Conservation (phyloP, 2,329 filamentous ascomycete species). For the Raffaelea arxii region DNA sequence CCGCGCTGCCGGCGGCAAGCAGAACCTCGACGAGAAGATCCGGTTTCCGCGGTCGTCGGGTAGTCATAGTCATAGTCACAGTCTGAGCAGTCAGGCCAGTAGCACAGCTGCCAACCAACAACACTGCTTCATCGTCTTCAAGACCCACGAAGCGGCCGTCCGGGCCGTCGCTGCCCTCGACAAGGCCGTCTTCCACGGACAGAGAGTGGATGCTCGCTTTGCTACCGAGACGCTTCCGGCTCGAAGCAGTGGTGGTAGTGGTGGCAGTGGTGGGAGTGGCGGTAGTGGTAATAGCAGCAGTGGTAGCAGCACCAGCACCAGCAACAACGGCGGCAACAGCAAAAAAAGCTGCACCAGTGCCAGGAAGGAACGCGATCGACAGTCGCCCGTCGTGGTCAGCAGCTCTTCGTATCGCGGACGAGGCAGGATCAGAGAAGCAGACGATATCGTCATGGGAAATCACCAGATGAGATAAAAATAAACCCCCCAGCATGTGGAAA, state of each 20-base stretch:
- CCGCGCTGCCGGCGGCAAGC: slow-evolving; percentile 1
- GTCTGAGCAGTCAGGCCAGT: too few species aligned
- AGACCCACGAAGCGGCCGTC: slow-evolving; percentile 1
- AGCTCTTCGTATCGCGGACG: too few species aligned
- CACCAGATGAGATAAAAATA: too few species aligned
- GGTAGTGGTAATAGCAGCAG: neutral
- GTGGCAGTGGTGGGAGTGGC: neutral
- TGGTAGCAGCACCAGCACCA: neutral
- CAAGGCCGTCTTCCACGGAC: slow-evolving; percentile 1
- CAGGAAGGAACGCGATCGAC: neutral
- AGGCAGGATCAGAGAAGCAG: neutral
- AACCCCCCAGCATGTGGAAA: too few species aligned
- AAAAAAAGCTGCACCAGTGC: neutral
- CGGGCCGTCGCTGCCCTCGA: slow-evolving; percentile 2
- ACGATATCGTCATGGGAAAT: neutral
- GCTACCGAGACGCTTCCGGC: slow-evolving; percentile 4
- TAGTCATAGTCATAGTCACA: too few species aligned
- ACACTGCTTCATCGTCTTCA: slow-evolving; percentile 6
- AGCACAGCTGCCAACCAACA: too few species aligned
- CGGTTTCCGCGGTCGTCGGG: slow-evolving; percentile 2
- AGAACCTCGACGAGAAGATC: slow-evolving; percentile 7
- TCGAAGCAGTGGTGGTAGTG: neutral
- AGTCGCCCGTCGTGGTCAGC: slow-evolving; percentile 10
- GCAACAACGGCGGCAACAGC: neutral
- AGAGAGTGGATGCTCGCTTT: slow-evolving; percentile 6